Evolutionary conservation across 345 rosid species (phyloP).

Genomic region (Erodium maritimum): DNA sequence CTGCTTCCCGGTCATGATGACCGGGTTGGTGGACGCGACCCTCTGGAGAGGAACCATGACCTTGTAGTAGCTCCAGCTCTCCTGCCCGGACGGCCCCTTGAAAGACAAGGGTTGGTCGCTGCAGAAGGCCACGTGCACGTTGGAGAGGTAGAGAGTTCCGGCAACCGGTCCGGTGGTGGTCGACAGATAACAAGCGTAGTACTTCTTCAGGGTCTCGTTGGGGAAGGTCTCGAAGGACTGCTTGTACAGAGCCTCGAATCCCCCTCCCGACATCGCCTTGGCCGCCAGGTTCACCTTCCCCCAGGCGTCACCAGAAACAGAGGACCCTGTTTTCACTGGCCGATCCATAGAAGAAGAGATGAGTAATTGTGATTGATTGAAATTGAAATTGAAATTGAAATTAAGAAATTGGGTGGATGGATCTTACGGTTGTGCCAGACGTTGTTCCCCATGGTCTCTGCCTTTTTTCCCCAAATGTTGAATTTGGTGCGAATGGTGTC

Average conservation of each 20-base stretch:
- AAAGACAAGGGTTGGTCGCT: slow-evolving; percentile 54
- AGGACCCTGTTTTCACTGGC: slow-evolving; percentile 34
- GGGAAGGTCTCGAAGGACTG: slow-evolving; percentile 31
- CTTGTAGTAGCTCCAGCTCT: slow-evolving; percentile 56
- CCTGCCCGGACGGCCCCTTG: slow-evolving; percentile 44
- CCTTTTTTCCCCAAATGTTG: slow-evolving; percentile 41
- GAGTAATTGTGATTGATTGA: too few relatives aligned
- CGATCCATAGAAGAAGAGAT: too few relatives aligned
- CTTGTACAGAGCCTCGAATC: slow-evolving; percentile 44
- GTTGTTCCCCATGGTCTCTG: slow-evolving; percentile 40
- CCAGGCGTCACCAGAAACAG: slow-evolving; percentile 46
- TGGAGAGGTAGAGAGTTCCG: slow-evolving; percentile 50
- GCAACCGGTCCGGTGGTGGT: slow-evolving; percentile 54
- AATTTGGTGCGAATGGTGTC: slow-evolving; percentile 35
- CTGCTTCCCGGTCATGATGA: slow-evolving; percentile 31
- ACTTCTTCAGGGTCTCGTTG: slow-evolving; percentile 35
- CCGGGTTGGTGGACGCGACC: slow-evolving; percentile 28
- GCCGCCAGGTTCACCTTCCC: slow-evolving; percentile 47
- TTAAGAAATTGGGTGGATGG: not conserved
- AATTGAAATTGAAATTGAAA: too few relatives aligned
- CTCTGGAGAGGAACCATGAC: slow-evolving; percentile 37
- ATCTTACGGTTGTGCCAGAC: slow-evolving; percentile 45
- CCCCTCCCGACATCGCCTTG: slow-evolving; percentile 39
- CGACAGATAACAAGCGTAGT: slow-evolving; percentile 50
- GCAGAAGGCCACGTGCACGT: slow-evolving; percentile 41